Base-by-base conservation (phyloP, 306 rosid genomes). In the Cicer bijugum region DNA sequence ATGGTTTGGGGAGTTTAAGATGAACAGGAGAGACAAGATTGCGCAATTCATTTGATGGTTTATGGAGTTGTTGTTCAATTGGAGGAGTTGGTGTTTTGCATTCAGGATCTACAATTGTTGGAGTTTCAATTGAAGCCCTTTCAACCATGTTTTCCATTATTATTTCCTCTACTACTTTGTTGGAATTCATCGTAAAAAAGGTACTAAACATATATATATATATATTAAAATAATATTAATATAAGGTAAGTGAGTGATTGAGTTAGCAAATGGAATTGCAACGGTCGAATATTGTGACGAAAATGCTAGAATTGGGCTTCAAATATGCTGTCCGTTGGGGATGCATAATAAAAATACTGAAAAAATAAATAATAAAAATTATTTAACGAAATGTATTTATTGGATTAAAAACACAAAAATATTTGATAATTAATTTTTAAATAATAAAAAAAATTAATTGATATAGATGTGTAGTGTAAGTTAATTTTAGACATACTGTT, bases 1-100 rank as follows among this genome's bases (percentile, higher is more conserved):
- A 93, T 43, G 96, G 87, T 71, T 90, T 86, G 58, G 98, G 96
- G 72, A 93, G 88, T 52, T 82, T 81, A 16, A 91, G 97, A 23
- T 86, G 91, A 78, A 86, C 88, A 2, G 92, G 97, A 4, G 87
- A 88, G 46, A 71, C 75, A 20, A 85, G 77, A 75, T 85, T 88
- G 19, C 82, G 86, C 79, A 89, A 78, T 71, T 87, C 90, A 5
- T 75, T 82, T 11, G 65, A 63, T 7, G 88, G 73, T 19, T 52
- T 72, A 2, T 45, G 84, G 39, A 70, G 79, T 1, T 28, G 69
- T 35, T 67, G 38, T 23, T 50, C 83, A 78, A 69, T 44, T 11
- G 85, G 83, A 20, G 59, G 28, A 7, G 58, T 43, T 51, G 90
- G 89, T 12, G 90, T 81, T 79, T 69, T 78, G 78, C 82, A 82